These are phyloP conservation scores for Perilla frutescens DNA, from an alignment of 257 asterid species.

Conservation along the genomic window DNA sequence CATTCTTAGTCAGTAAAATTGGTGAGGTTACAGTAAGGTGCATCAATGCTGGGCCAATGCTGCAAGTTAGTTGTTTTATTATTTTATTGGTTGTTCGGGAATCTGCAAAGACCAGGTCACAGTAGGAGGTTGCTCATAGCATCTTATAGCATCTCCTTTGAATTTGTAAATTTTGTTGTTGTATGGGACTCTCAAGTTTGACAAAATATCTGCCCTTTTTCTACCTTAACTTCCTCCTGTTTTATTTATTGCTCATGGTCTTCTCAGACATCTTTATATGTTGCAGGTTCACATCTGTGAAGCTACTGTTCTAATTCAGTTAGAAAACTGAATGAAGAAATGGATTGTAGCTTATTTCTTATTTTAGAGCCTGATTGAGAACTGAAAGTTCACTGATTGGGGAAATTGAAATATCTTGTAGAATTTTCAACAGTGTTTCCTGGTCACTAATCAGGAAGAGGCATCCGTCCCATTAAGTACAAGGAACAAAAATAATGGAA, in stretches of 20 bases:
- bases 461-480: slow-evolving; percentile 25
- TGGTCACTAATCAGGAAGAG: slow-evolving; percentile 16
- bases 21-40: slow-evolving; percentile 5
- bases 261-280: slow-evolving; percentile 33
- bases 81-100: too few species aligned
- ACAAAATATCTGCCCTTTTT: slow-evolving; percentile 7
- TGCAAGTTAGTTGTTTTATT: too few species aligned
- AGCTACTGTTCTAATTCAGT: slow-evolving; percentile 30
- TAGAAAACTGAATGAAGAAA: slow-evolving; percentile 35
- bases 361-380: slow-evolving; percentile 54
- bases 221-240: slow-evolving; percentile 15
- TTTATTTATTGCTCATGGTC: slow-evolving; percentile 4
- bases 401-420: slow-evolving; percentile 27
- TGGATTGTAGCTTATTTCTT: slow-evolving; percentile 42
- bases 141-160: slow-evolving; percentile 4
- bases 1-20: background rate
- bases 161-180: slow-evolving; percentile 7
- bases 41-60: too few species aligned
- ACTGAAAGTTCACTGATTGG: slow-evolving; percentile 27
- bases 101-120: too few species aligned
- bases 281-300: slow-evolving; percentile 37
- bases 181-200: background rate
- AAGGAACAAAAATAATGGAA: slow-evolving; percentile 51
- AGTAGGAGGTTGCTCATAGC: background rate
- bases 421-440: slow-evolving; percentile 22